Percentiles rank a stretch among this genome's conserved stretches.
Conservation (phyloP, 495 filamentous ascomycete genomes). For the Terfezia boudieri region DNA sequence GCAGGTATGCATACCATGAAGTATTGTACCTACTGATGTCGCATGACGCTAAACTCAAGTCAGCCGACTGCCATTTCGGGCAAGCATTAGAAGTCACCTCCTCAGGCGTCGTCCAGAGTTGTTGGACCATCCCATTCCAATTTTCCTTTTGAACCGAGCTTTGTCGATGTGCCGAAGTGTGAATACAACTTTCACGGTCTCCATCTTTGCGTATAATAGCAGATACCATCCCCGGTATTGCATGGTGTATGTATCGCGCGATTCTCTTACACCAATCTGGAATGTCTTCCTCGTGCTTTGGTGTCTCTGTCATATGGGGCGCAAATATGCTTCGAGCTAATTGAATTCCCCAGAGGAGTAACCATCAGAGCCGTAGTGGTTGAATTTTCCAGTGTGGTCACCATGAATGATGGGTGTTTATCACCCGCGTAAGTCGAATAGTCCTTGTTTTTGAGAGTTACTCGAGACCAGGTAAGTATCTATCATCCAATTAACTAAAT, state of each 20-base stretch:
- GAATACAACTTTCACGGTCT: slow-evolving; percentile 61
- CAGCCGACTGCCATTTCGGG: too few relatives aligned
- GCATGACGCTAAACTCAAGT: too few relatives aligned
- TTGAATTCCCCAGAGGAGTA: slow-evolving; percentile 3
- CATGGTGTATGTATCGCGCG: slow-evolving; percentile 79
- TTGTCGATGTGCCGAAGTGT: slow-evolving; percentile 22
- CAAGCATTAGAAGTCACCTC: too few relatives aligned
- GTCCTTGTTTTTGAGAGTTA: slow-evolving; percentile 43
- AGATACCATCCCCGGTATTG: slow-evolving; percentile 96
- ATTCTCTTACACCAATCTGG: slow-evolving; percentile 63
- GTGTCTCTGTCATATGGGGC: slow-evolving; percentile 51
- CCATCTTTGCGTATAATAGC: slow-evolving; percentile 72
- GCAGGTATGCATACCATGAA: too few relatives aligned
- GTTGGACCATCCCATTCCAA: too few relatives aligned
- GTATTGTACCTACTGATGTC: too few relatives aligned
- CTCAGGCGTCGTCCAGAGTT: too few relatives aligned
- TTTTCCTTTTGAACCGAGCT: too few relatives aligned
- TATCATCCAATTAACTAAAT: too few relatives aligned
- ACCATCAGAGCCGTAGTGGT: too few relatives aligned
- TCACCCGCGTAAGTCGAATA: slow-evolving; percentile 68
- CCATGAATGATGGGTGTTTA: slow-evolving; percentile 89
- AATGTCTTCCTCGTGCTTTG: slow-evolving; percentile 53
- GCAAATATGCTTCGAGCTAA: slow-evolving; percentile 44
- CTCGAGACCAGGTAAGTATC: slow-evolving; percentile 11
- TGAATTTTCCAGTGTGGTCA: slow-evolving; percentile 54